Conservation (phyloP, 129 eudicot species). For the Chrysanthemum lavandulifolium region DNA sequence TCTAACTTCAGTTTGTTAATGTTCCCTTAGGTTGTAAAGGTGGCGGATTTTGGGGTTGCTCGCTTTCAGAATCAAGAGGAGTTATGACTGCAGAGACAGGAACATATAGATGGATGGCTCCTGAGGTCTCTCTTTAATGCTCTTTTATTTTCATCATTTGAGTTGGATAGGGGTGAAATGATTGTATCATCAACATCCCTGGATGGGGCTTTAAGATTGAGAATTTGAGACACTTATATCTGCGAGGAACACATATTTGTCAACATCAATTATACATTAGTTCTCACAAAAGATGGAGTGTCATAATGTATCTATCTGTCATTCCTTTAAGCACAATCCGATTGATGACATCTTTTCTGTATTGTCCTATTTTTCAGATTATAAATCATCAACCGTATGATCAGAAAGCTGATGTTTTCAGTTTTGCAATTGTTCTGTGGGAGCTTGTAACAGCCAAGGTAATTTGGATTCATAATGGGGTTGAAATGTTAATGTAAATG, state of each 20-base stretch:
- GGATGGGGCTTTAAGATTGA: background rate
- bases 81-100: constrained; percentile 99
- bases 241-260: background rate
- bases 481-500: constrained; percentile 7
- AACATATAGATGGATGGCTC: constrained; percentile 99
- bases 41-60: constrained; percentile 98
- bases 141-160: background rate
- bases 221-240: background rate
- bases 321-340: background rate
- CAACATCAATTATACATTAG: background rate
- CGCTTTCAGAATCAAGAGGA: constrained; percentile 79
- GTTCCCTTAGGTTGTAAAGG: constrained; percentile 77
- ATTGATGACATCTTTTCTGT: constrained; percentile 6
- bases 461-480: constrained; percentile 10
- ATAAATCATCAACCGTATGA: constrained; percentile 92
- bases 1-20: background rate
- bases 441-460: constrained; percentile 94
- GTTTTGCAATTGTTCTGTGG: constrained; percentile 98
- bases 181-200: background rate
- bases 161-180: background rate
- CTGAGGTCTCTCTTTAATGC: constrained; percentile 62
- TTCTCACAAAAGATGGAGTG: background rate
- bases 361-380: constrained; percentile 41
- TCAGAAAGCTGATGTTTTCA: constrained; percentile 91
- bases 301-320: too few species aligned